These are phyloP conservation scores for Tephrocybe rancida DNA, from an alignment of 768 basidiomycete genomes.

Conservation along the genomic window DNA sequence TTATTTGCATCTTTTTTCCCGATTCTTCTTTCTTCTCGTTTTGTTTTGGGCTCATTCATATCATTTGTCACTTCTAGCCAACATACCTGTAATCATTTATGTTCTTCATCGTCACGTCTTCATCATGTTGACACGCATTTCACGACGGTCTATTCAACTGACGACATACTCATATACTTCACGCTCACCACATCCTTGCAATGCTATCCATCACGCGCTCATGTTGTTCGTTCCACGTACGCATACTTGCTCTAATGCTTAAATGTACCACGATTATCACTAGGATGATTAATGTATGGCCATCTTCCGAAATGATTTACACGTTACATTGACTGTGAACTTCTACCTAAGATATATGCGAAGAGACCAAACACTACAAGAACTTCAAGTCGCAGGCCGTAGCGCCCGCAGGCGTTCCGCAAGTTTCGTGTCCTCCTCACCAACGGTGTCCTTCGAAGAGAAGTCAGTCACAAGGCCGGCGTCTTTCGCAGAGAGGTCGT, in stretches of 20 bases:
- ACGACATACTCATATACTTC: neutral
- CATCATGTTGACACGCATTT: slow-evolving; percentile 3
- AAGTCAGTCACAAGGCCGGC: slow-evolving; percentile 62
- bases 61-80: slow-evolving; percentile 7
- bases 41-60: slow-evolving; percentile 4
- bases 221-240: slow-evolving; percentile 3
- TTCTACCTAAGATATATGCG: slow-evolving; percentile 5
- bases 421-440: slow-evolving; percentile 80
- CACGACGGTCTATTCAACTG: neutral
- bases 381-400: slow-evolving; percentile 65
- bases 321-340: neutral
- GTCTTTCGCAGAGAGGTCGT: slow-evolving; percentile 77
- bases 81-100: slow-evolving; percentile 17
- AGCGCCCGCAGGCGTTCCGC: slow-evolving; percentile 89
- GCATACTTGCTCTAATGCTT: slow-evolving; percentile 15
- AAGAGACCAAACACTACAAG: neutral
- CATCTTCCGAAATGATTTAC: slow-evolving; percentile 7
- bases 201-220: neutral
- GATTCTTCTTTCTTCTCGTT: slow-evolving; percentile 1
- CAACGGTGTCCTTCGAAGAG: slow-evolving; percentile 49
- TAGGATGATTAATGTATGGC: slow-evolving; percentile 17
- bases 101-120: neutral
- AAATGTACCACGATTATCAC: slow-evolving; percentile 17
- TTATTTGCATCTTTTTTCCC: neutral
- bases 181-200: neutral